Evolutionary conservation across 441 rosid genomes (phyloP).

Genomic region (Pelargonium hybrid): DNA sequence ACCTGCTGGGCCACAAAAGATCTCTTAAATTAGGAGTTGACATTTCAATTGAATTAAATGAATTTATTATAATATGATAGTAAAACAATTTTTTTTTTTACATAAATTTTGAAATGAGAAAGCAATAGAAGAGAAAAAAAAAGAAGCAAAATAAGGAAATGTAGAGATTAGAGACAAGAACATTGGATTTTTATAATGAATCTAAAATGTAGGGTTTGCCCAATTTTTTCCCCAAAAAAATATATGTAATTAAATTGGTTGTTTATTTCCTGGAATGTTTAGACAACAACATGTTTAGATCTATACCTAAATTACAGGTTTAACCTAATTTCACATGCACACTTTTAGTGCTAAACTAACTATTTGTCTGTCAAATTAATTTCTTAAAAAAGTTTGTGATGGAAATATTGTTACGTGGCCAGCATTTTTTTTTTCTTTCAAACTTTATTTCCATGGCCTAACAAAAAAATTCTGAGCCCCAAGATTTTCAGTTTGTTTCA

Average conservation of each 20-base stretch:
- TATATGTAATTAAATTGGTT: not conserved
- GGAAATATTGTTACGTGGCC: too few species aligned
- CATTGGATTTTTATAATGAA: not conserved
- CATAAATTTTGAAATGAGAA: not conserved
- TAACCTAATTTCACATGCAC: conserved; percentile 1
- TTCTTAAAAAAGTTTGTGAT: too few species aligned
- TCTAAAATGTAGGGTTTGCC: not conserved
- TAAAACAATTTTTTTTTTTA: too few species aligned
- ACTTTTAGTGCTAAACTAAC: not conserved
- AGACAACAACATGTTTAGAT: not conserved
- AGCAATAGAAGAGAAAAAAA: not conserved
- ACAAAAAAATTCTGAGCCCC: too few species aligned
- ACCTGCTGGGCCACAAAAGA: not conserved
- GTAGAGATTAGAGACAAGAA: not conserved
- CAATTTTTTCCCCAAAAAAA: not conserved
- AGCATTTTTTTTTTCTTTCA: too few species aligned
- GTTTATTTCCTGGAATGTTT: not conserved
- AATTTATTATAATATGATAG: too few species aligned
- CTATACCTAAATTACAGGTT: not conserved
- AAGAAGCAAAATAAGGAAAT: not conserved
- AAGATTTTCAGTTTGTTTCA: too few species aligned
- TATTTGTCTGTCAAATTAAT: too few species aligned
- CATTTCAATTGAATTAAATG: too few species aligned
- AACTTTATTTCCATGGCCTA: too few species aligned
- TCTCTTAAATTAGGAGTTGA: not conserved